phyloP scores from a whole-genome alignment of 164 flowering plant genomes.

The Litsea cubeba region DNA sequence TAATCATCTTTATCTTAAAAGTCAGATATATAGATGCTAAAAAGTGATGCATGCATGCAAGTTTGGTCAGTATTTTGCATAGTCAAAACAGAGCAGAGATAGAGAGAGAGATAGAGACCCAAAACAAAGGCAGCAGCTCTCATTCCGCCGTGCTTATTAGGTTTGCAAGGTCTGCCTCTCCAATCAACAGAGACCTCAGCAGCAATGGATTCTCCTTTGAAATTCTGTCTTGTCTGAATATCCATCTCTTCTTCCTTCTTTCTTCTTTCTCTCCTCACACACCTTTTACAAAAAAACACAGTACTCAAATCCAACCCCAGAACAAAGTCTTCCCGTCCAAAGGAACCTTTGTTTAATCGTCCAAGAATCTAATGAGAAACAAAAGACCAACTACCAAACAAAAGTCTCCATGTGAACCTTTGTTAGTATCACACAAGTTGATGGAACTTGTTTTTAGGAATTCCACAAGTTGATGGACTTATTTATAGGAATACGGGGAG shows the following conservation, averaged over 20 bases:
- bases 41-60: background rate
- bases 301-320: background rate
- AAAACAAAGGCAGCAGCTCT: conserved; percentile 82
- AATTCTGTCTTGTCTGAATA: conserved; percentile 14
- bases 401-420: background rate
- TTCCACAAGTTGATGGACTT: conserved; percentile 2
- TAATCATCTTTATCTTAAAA: background rate
- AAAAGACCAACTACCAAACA: background rate
- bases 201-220: conserved; percentile 20
- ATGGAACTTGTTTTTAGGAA: conserved; percentile 5
- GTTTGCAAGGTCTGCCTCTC: conserved; percentile 78
- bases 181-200: conserved; percentile 61
- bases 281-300: background rate
- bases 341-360: background rate
- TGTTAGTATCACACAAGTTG: background rate
- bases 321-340: background rate
- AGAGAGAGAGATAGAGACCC: conserved; percentile 31
- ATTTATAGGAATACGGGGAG: background rate
- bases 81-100: background rate
- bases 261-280: background rate
- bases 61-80: background rate
- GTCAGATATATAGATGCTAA: background rate
- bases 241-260: conserved; percentile 9
- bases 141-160: conserved; percentile 78
- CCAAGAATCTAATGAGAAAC: background rate